Base-by-base conservation (phyloP, 805 yeast species). In the Pichia exigua region DNA sequence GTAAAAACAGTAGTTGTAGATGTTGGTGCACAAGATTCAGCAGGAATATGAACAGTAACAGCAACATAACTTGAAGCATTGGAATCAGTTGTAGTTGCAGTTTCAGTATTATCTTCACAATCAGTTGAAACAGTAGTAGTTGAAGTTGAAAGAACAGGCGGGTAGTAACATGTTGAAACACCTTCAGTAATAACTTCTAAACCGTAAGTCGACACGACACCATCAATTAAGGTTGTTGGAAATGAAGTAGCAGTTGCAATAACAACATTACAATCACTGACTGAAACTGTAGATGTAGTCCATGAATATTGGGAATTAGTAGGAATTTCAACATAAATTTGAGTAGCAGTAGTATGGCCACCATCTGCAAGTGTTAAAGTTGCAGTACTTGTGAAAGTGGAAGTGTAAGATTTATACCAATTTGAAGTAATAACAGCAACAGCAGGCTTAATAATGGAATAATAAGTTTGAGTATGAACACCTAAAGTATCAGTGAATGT, bases 291-390 rank as follows among this genome's bases (percentile, higher is more conserved):
- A 21, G 39, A 20, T 1, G 50, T 46, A 2, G 43, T n/a, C 50
- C 50, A 48, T 11, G 43, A 42, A 18, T 42, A 17, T 20, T 35
- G 21, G 18, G 26, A 22, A 10, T 18, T 18, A 17, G n/a, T 40
- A 10, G 49, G 54, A 22, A 32, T 32, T 44, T 51, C 44, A 39
- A 53, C 51, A 44, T 46, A 18, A 10, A 50, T 27, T 21, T 38
- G 32, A 40, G 51, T 32, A 12, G 48, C 22, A 9, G 54, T 51
- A 4, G 40, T 15, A 32, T 44, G 47, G 22, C 44, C 47, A 49
- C 28, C 50, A 28, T 26, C 32, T 17, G 39, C 11, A 22, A 30
- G 17, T n/a, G 13, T 4, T 27, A 30, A 12, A 22, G 53, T 49
- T 6, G 27, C 42, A 12, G 35, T 27, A 26, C 45, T 51, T 8